These are phyloP conservation scores for Diplodia intermedia DNA, from an alignment of 2,329 filamentous ascomycete species.

Conservation along the genomic window DNA sequence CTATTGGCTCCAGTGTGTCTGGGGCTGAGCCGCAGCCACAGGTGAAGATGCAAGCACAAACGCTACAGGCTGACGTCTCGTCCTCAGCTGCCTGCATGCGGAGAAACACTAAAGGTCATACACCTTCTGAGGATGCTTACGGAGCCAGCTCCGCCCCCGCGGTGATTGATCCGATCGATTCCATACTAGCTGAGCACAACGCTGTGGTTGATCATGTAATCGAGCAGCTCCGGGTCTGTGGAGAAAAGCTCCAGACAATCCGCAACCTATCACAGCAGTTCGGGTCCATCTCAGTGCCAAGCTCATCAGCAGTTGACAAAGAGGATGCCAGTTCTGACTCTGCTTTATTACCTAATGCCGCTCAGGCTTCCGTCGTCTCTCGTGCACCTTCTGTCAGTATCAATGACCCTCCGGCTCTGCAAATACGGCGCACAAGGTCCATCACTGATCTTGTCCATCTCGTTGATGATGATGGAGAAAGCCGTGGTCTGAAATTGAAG, in stretches of 20 bases:
- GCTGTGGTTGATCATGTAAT: conserved; percentile 50
- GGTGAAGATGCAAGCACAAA: conserved; percentile 20
- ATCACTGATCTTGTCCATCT: conserved; percentile 46
- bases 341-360: conserved; percentile 12
- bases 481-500: conserved; percentile 45
- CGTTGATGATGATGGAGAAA: conserved; percentile 47
- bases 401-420: conserved; percentile 40
- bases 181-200: conserved; percentile 51
- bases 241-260: conserved; percentile 6
- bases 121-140: conserved; percentile 36
- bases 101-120: conserved; percentile 22
- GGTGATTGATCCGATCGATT: conserved; percentile 42
- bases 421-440: conserved; percentile 41
- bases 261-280: conserved; percentile 12
- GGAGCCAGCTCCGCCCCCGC: conserved; percentile 45
- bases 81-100: conserved; percentile 13
- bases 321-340: not conserved
- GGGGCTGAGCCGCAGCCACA: conserved; percentile 10
- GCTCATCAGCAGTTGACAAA: conserved; percentile 41
- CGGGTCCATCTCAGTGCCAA: conserved; percentile 37
- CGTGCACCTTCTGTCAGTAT: conserved; percentile 36
- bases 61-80: conserved; percentile 28
- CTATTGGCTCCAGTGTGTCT: not conserved
- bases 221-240: conserved; percentile 44
- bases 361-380: conserved; percentile 19